These are phyloP conservation scores for Kazachstania martiniae DNA, from an alignment of 805 yeast genomes.

Conservation along the genomic window DNA sequence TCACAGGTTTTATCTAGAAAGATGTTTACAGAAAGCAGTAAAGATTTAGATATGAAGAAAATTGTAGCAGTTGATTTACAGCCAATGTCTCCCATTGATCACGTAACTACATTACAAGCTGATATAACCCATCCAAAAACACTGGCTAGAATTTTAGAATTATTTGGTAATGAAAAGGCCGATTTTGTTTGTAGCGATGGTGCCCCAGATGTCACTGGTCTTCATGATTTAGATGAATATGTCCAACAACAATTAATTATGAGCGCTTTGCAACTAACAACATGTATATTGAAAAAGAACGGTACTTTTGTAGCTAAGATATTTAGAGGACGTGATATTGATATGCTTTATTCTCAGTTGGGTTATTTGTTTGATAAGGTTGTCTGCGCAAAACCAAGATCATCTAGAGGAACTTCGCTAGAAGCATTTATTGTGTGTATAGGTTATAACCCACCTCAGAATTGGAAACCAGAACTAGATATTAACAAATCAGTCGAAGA, in stretches of 20 bases:
- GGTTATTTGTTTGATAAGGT: conserved; percentile 79
- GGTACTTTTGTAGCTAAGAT: conserved; percentile 95
- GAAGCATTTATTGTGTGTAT: conserved; percentile 91
- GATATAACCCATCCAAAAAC: conserved; percentile 97
- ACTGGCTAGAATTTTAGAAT: conserved; percentile 56
- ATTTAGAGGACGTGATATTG: conserved; percentile 93
- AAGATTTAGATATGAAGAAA: conserved; percentile 36
- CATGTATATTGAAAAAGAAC: conserved; percentile 78
- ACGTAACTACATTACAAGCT: conserved; percentile 86
- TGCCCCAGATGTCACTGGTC: conserved; percentile 97
- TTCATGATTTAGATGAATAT: conserved; percentile 93
- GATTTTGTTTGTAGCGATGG: conserved; percentile 97
- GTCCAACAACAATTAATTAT: conserved; percentile 89
- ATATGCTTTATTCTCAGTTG: conserved; percentile 82
- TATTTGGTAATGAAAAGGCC: conserved; percentile 86
- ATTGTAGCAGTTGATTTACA: conserved; percentile 94
- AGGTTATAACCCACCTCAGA: conserved; percentile 72
- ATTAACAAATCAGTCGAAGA: conserved; percentile 62
- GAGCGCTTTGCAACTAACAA: conserved; percentile 84
- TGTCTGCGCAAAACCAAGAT: conserved; percentile 91
- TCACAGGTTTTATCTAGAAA: conserved; percentile 82
- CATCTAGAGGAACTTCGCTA: conserved; percentile 87
- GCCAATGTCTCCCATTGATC: conserved; percentile 93
- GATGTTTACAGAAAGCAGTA: conserved; percentile 35
- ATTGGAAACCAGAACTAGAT: conserved; percentile 67